Evolutionary conservation across 2,329 filamentous ascomycete genomes (phyloP).

Genomic region (Pseudocercospora cruenta): DNA sequence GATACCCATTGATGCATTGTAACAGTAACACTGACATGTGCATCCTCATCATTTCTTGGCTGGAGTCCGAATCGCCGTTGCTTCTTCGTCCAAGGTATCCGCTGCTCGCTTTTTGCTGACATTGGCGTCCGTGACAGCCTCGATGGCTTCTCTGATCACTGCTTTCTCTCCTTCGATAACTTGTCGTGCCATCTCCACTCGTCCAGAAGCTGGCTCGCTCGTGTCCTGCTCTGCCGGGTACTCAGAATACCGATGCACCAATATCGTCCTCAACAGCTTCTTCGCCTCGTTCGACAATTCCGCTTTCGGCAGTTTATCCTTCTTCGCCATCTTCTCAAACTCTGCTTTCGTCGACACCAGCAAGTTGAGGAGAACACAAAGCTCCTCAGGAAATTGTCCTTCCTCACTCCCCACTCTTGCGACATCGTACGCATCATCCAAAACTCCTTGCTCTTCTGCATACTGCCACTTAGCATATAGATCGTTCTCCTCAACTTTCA

Average conservation of each 20-base stretch:
- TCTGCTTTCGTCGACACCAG: constrained; percentile 44
- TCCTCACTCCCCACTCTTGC: constrained; percentile 37
- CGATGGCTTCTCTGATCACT: constrained; percentile 60
- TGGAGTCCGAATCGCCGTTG: constrained; percentile 24
- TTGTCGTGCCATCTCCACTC: constrained; percentile 61
- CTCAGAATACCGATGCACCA: constrained; percentile 48
- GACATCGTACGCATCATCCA: constrained; percentile 74
- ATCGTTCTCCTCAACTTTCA: constrained; percentile 23
- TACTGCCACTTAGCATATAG: constrained; percentile 47
- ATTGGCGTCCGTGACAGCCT: constrained; percentile 21
- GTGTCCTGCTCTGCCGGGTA: constrained; percentile 50
- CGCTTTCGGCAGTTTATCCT: constrained; percentile 49
- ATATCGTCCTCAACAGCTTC: constrained; percentile 45
- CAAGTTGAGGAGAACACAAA: constrained; percentile 49
- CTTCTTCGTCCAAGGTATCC: constrained; percentile 30
- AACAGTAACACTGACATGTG: constrained; percentile 3
- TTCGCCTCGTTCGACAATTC: constrained; percentile 40
- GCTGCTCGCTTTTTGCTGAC: constrained; percentile 30
- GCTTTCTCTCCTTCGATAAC: constrained; percentile 75
- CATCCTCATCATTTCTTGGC: constrained; percentile 20
- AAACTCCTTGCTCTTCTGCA: constrained; percentile 64
- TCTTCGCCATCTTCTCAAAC: constrained; percentile 47
- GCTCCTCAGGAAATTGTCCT: constrained; percentile 46
- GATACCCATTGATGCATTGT: constrained; percentile 32
- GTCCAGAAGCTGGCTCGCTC: constrained; percentile 54